These are phyloP conservation scores for Crithidia mellificae DNA, from an alignment of 208 protist genomes.

Conservation along the genomic window DNA sequence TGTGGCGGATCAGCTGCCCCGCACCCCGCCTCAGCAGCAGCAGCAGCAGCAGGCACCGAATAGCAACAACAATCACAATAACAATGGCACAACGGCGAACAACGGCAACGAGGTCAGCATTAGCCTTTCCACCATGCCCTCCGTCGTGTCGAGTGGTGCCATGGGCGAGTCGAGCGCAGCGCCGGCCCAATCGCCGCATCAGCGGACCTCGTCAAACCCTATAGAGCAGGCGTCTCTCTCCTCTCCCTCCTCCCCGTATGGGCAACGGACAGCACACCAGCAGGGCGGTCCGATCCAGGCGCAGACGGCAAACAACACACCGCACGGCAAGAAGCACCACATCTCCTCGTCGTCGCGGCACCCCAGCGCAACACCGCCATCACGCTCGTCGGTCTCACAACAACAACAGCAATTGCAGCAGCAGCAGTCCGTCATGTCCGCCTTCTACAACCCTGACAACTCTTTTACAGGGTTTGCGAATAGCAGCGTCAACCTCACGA, in stretches of 20 bases:
- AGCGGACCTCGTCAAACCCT: background rate
- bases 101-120: slow-evolving; percentile 11
- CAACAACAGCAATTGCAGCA: slow-evolving; percentile 1
- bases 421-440: background rate
- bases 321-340: background rate
- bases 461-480: background rate
- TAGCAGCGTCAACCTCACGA: background rate
- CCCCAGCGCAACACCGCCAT: too few relatives aligned
- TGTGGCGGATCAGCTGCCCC: slow-evolving; percentile 8
- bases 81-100: too few relatives aligned
- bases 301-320: too few relatives aligned
- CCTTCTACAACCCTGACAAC: slow-evolving; percentile 7
- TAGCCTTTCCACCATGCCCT: slow-evolving; percentile 8
- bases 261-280: background rate
- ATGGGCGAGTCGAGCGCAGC: background rate
- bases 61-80: background rate
- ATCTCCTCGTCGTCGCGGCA: background rate
- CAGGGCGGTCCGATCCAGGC: background rate
- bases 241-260: background rate
- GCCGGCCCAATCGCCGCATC: slow-evolving; percentile 4
- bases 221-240: background rate
- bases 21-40: background rate
- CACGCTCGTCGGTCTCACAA: background rate
- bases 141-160: background rate
- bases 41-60: background rate